These are phyloP conservation scores for Phytophthora cactorum DNA, from an alignment of 352 stramenopile genomes.

Conservation along the genomic window DNA sequence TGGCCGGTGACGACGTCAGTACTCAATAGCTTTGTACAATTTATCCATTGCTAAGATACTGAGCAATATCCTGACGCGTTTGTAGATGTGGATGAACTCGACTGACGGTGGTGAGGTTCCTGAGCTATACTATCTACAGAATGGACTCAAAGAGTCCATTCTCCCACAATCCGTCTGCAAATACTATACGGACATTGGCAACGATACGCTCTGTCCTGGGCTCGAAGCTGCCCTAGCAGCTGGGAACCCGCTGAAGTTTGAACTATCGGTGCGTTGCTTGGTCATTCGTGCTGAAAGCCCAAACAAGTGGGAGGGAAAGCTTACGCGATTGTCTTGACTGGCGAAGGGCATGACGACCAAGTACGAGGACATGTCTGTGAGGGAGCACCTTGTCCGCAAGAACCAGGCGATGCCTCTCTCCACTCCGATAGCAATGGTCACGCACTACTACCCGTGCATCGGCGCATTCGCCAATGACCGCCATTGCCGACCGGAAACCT, in stretches of 20 bases:
- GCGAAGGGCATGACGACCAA: slow-evolving; percentile 74
- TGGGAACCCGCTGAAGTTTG: slow-evolving; percentile 75
- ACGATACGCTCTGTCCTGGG: slow-evolving; percentile 73
- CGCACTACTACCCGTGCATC: slow-evolving; percentile 86
- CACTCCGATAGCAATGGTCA: slow-evolving; percentile 74
- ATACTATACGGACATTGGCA: slow-evolving; percentile 64
- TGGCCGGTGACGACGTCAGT: slow-evolving; percentile 64
- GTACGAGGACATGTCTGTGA: slow-evolving; percentile 84
- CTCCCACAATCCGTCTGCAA: slow-evolving; percentile 76
- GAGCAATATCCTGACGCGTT: not conserved
- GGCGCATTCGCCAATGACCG: slow-evolving; percentile 56
- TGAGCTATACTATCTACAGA: slow-evolving; percentile 79
- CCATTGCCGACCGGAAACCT: slow-evolving; percentile 68
- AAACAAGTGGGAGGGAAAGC: not conserved
- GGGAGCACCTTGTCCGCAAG: slow-evolving; percentile 71
- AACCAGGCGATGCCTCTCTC: slow-evolving; percentile 83
- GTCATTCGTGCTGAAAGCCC: not conserved
- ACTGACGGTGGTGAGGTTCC: slow-evolving; percentile 79
- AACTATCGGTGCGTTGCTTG: slow-evolving; percentile 52
- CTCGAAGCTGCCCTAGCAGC: slow-evolving; percentile 52
- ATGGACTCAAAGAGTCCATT: slow-evolving; percentile 74
- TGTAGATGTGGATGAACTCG: slow-evolving; percentile 81
- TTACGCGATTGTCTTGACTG: not conserved
- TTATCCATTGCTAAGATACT: slow-evolving; percentile 3
- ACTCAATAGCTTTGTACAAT: not conserved